Evolutionary conservation across 768 basidiomycete genomes (phyloP).

Genomic region (Tulasnella sp.): DNA sequence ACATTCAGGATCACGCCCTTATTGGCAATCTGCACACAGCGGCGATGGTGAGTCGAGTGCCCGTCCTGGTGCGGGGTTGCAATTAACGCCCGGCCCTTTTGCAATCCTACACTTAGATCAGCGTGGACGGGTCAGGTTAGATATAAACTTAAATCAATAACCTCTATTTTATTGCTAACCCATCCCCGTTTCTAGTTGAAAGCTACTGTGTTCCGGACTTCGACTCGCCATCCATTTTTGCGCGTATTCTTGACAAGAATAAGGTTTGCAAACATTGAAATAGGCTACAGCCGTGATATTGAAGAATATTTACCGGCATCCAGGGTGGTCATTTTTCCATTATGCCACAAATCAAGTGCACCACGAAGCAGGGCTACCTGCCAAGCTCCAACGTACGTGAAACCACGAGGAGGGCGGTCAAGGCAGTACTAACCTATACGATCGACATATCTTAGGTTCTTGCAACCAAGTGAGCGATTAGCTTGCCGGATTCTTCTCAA

Average conservation of each 20-base stretch:
- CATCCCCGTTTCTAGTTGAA: slow-evolving; percentile 53
- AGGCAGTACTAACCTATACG: background rate
- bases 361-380: slow-evolving; percentile 77
- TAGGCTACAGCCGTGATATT: background rate
- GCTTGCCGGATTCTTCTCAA: background rate
- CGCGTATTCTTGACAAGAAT: slow-evolving; percentile 81
- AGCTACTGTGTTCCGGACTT: slow-evolving; percentile 91
- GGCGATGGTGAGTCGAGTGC: slow-evolving; percentile 49
- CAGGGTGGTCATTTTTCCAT: slow-evolving; percentile 90
- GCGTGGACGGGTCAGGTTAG: slow-evolving; percentile 75
- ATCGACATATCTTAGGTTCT: slow-evolving; percentile 52
- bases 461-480: slow-evolving; percentile 62
- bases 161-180: background rate
- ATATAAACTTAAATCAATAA: slow-evolving; percentile 27
- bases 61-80: background rate
- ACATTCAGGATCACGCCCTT: slow-evolving; percentile 75
- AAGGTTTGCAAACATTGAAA: slow-evolving; percentile 42
- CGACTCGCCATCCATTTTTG: slow-evolving; percentile 89
- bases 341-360: slow-evolving; percentile 62
- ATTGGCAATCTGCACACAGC: slow-evolving; percentile 83
- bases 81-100: slow-evolving; percentile 11
- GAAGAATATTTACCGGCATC: slow-evolving; percentile 10
- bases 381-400: slow-evolving; percentile 69
- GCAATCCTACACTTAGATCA: slow-evolving; percentile 43
- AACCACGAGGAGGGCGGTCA: slow-evolving; percentile 18